These are phyloP conservation scores for Chlorella sp. DNA, from an alignment of 139 green algal species.

Conservation along the genomic window DNA sequence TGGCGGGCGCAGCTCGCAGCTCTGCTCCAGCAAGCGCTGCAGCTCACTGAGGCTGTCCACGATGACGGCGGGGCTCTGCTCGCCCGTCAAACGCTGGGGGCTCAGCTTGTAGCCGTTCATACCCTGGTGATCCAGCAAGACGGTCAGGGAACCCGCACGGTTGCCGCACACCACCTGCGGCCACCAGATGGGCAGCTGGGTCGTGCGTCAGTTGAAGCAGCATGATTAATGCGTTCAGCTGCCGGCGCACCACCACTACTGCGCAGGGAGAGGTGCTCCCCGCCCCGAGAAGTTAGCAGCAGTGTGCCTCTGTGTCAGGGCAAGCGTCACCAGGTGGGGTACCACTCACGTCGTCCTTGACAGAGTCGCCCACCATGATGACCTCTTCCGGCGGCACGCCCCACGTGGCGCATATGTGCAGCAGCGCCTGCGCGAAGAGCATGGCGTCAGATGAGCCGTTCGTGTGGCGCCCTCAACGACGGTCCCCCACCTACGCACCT, in stretches of 20 bases:
- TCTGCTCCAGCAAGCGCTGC: constrained; percentile 30
- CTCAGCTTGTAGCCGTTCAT: constrained; percentile 1
- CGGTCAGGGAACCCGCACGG: constrained; percentile 60
- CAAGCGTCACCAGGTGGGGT: no score
- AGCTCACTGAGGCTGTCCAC: constrained; percentile 37
- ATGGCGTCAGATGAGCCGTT: no score
- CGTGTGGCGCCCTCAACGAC: no score
- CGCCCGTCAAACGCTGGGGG: constrained; percentile 37
- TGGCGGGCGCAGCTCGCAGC: constrained; percentile 29
- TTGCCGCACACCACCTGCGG: constrained; percentile 65
- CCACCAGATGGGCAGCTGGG: not conserved
- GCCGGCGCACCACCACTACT: no score
- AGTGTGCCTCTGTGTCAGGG: no score
- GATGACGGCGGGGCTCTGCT: constrained; percentile 47
- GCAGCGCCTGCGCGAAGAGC: constrained; percentile 50
- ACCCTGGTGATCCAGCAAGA: constrained; percentile 54
- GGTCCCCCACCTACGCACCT: no score
- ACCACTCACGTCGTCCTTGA: constrained; percentile 68
- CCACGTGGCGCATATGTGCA: constrained; percentile 79
- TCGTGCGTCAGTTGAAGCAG: no score
- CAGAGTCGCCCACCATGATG: constrained; percentile 80
- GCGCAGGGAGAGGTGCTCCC: no score
- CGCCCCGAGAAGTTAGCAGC: no score
- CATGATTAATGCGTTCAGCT: no score
- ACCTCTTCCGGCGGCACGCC: constrained; percentile 44